These are phyloP conservation scores for Phlegmacium glaucopus DNA, from an alignment of 768 basidiomycete genomes.

Conservation along the genomic window DNA sequence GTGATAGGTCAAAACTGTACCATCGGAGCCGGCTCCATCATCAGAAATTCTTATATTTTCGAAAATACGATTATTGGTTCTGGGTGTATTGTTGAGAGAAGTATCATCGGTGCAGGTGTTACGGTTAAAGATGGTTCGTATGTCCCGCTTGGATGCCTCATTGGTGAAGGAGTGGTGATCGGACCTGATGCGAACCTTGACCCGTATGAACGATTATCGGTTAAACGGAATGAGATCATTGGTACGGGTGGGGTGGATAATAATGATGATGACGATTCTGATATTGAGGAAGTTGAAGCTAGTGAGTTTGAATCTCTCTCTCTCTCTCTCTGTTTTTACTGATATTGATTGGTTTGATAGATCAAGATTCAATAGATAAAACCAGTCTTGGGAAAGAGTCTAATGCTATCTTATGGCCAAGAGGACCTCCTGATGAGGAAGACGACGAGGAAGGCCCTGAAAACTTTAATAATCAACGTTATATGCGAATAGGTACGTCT, in stretches of 20 bases:
- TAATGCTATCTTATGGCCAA: conserved; percentile 83
- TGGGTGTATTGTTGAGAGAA: conserved; percentile 66
- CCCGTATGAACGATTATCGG: conserved; percentile 75
- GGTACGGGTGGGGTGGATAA: conserved; percentile 29
- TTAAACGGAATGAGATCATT: conserved; percentile 31
- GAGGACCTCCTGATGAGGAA: conserved; percentile 58
- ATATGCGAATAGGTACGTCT: conserved; percentile 68
- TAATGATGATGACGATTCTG: conserved; percentile 50
- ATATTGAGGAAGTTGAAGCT: conserved; percentile 64
- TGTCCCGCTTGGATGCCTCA: conserved; percentile 73
- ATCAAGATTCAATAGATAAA: conserved; percentile 42
- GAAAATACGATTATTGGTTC: conserved; percentile 72
- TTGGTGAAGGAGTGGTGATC: conserved; percentile 78
- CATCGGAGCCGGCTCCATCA: conserved; percentile 66
- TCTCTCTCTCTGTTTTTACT: conserved; percentile 3
- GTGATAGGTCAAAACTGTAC: conserved; percentile 76
- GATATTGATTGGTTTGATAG: conserved; percentile 26
- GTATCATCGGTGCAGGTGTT: conserved; percentile 82
- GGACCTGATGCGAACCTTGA: conserved; percentile 67
- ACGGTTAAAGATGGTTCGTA: conserved; percentile 60
- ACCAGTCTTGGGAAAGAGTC: conserved; percentile 61
- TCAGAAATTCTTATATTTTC: conserved; percentile 81
- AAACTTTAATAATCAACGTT: conserved; percentile 59
- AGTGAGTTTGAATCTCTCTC: conserved; percentile 37
- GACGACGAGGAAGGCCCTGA: conserved; percentile 60